Conservation (phyloP, 129 eudicot species). For the Centella asiatica region DNA sequence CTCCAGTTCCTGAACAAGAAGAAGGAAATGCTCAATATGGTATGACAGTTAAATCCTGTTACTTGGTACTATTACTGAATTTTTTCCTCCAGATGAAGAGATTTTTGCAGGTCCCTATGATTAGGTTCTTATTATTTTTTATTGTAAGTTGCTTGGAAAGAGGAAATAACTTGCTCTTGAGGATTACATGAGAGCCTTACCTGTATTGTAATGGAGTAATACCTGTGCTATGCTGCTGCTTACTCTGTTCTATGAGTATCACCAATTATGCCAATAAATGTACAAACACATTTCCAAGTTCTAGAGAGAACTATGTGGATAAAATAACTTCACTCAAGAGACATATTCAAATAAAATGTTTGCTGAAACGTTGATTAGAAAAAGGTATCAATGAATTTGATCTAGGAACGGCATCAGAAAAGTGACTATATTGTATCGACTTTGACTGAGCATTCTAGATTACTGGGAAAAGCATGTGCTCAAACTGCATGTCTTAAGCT, state of each 20-base stretch:
- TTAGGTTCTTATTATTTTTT: background rate
- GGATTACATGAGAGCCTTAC: background rate
- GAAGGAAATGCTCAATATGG: constrained; percentile 83
- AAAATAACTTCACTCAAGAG: background rate
- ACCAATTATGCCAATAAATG: background rate
- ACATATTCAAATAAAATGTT: background rate
- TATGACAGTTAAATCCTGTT: constrained; percentile 31
- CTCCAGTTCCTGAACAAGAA: constrained; percentile 92
- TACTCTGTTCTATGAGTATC: background rate
- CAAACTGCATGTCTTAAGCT: background rate
- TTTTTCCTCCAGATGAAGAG: background rate
- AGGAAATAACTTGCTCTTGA: background rate
- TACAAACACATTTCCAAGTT: background rate
- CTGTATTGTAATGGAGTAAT: background rate
- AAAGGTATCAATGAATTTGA: background rate
- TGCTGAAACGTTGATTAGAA: background rate
- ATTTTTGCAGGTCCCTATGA: background rate
- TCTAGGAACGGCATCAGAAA: background rate
- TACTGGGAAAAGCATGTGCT: background rate
- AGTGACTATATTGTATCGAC: background rate
- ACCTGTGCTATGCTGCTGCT: background rate
- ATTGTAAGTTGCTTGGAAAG: background rate
- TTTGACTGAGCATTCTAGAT: background rate
- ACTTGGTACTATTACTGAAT: constrained; percentile 8
- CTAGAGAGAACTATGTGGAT: background rate